Evolutionary conservation across 2,329 filamentous ascomycete genomes (phyloP).

Genomic region (Colletotrichum neosansevieriae): DNA sequence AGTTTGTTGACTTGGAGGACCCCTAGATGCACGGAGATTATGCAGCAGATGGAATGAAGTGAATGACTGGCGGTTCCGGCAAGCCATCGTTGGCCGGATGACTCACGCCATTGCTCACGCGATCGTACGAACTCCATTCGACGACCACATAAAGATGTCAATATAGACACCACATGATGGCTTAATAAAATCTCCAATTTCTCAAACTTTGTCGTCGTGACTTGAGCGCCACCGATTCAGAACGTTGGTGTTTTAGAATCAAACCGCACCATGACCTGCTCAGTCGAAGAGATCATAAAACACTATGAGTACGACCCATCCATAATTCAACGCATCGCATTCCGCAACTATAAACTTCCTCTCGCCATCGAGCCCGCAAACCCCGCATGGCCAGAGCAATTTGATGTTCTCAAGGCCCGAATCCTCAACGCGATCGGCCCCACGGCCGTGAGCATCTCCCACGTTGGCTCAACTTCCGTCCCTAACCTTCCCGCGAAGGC

Average conservation of each 20-base stretch:
- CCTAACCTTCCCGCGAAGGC: conserved; percentile 62
- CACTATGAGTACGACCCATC: conserved; percentile 43
- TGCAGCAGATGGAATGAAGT: no score
- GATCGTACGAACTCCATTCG: no score
- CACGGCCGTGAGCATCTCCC: conserved; percentile 52
- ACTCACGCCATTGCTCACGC: conserved; percentile 26
- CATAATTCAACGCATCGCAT: conserved; percentile 44
- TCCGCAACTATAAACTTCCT: conserved; percentile 42
- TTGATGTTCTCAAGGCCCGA: conserved; percentile 47
- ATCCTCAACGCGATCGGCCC: conserved; percentile 52
- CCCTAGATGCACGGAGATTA: conserved; percentile 2
- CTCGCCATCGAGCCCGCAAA: conserved; percentile 53
- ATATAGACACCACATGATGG: no score
- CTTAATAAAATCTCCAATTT: no score
- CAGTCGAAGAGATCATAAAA: conserved; percentile 46
- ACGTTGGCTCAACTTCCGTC: conserved; percentile 65
- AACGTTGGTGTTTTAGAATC: no score
- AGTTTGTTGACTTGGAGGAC: conserved; percentile 42
- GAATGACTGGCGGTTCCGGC: no score
- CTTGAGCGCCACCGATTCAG: no score
- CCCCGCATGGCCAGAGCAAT: conserved; percentile 52
- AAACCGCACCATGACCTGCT: conserved; percentile 23
- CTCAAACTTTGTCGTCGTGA: no score
- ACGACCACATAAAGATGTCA: no score
- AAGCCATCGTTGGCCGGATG: conserved; percentile 18